These are phyloP conservation scores for Pseudocercospora macadamiae DNA, from an alignment of 2,329 filamentous ascomycete species.

Conservation along the genomic window DNA sequence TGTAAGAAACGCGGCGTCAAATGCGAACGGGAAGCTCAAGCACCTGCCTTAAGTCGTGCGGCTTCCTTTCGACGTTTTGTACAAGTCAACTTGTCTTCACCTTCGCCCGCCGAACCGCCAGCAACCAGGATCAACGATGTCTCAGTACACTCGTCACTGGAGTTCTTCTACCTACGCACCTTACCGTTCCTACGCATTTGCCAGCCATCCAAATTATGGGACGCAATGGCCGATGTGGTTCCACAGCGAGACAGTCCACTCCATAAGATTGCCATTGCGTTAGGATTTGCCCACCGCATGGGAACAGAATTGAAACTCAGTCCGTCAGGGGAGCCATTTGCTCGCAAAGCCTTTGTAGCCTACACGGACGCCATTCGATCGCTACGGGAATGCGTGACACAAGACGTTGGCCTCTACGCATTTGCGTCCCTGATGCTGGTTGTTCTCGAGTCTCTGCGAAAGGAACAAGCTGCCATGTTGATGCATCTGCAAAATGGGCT, in stretches of 20 bases:
- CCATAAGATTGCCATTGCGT: background rate
- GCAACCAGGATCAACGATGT: background rate
- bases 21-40: background rate
- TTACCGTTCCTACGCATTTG: background rate
- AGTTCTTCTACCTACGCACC: background rate
- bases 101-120: background rate
- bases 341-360: background rate
- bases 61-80: background rate
- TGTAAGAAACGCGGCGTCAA: background rate
- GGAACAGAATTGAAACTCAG: background rate
- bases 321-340: background rate
- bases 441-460: too few relatives aligned
- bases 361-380: background rate
- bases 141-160: background rate
- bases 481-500: too few relatives aligned
- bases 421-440: background rate
- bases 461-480: too few relatives aligned
- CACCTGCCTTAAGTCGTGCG: background rate
- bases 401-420: background rate
- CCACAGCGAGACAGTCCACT: background rate
- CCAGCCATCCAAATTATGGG: background rate
- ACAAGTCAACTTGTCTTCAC: background rate
- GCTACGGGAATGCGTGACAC: background rate
- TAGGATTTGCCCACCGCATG: background rate
- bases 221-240: background rate